Evolutionary conservation across 495 filamentous ascomycete genomes (phyloP), one percentile per base, ranked within the genome.

Genomic region (Penicillium flavigenum): DNA sequence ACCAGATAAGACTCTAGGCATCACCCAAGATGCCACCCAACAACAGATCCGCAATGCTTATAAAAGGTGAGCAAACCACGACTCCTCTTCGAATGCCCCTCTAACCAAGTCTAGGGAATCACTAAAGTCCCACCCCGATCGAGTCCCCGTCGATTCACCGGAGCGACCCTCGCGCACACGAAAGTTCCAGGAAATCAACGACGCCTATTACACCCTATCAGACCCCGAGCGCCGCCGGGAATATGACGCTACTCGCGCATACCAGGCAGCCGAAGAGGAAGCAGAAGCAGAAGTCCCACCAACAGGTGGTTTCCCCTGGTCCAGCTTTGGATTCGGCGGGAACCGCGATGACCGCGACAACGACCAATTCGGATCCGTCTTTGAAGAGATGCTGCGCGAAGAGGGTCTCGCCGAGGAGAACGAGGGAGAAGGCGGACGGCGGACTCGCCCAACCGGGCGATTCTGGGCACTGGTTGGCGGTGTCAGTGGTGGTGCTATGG

Each of bases 301-400:
- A 5, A 68, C 72, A 1, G 78, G 76, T 34, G 75, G 76, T 5
- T 86, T 83, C 69, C 76, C 83, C 14, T 88, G 84, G 85, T 83
- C 79, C 2, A 69, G 70, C 16, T 89, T 88, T 62, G 84, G 83
- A 1, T 87, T 85, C 52, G 74, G 78, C 8, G 69, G 72, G 5
- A 59, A 76, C 47, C 75, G 73, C 9, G 77, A 83, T 50, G 79
- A 81, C 43, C 78, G 81, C n/a, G 66, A 81, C 73, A 84, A 63
- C 45, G 84, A 86, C 57, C 94, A 98, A 73, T 98, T 98, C 68
- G 91, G 87, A 19, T 82, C 84, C 58, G 88, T 91, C 3, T 98
- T 98, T 66, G 95, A 98, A 79, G 94, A 98, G 80, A 98, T 98
- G 94, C 73, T 98, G 72, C 83, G 88, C 34, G 94, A 98, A 63